These are phyloP conservation scores for Naematelia aurantialba DNA, from an alignment of 768 basidiomycete genomes.

Conservation along the genomic window DNA sequence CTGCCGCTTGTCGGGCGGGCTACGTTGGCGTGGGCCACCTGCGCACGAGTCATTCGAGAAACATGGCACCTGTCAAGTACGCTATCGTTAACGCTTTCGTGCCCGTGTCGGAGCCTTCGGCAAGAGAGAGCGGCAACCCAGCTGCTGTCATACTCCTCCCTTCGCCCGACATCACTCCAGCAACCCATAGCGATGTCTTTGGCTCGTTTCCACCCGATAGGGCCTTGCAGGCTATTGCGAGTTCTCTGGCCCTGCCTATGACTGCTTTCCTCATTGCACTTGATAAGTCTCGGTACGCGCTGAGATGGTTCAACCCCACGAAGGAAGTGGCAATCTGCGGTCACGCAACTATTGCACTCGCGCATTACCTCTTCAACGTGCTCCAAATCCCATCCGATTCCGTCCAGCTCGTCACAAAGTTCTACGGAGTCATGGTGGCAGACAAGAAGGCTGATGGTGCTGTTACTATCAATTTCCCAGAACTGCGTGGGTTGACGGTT, in stretches of 20 bases:
- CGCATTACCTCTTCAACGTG: slow-evolving; percentile 9
- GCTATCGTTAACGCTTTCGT: background rate
- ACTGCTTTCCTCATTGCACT: slow-evolving; percentile 20
- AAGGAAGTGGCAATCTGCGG: slow-evolving; percentile 19
- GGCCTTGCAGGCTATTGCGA: slow-evolving; percentile 6
- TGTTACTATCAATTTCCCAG: slow-evolving; percentile 21
- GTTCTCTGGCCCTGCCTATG: slow-evolving; percentile 14
- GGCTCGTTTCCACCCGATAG: slow-evolving; percentile 10
- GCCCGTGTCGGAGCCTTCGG: background rate
- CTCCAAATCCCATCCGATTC: background rate
- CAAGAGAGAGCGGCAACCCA: slow-evolving; percentile 13
- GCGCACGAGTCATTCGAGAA: background rate
- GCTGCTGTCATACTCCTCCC: slow-evolving; percentile 20
- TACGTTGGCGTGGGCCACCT: too few species aligned
- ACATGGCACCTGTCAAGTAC: background rate
- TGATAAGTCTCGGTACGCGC: slow-evolving; percentile 1
- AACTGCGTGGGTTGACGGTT: slow-evolving; percentile 3
- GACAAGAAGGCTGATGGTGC: background rate
- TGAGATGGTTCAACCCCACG: slow-evolving; percentile 25
- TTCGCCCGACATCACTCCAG: background rate
- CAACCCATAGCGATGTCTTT: background rate
- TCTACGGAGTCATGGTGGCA: background rate
- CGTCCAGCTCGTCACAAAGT: background rate
- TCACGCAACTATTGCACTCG: slow-evolving; percentile 24
- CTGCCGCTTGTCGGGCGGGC: too few species aligned